Conservation (phyloP, 148 eudicot genomes). For the Arctostaphylos glauca region DNA sequence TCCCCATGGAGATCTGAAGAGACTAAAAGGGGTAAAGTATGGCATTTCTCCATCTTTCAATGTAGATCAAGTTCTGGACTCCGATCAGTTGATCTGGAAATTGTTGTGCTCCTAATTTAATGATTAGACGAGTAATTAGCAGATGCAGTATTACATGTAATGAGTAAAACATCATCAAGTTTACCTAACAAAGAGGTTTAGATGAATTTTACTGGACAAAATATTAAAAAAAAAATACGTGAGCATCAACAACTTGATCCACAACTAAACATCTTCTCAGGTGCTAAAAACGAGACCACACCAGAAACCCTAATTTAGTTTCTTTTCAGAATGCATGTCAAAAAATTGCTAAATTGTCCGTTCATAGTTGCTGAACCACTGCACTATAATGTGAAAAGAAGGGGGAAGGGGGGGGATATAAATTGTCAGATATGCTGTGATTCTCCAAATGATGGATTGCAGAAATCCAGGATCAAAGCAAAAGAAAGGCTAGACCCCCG, state of each 20-base stretch:
- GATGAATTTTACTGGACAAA: background rate
- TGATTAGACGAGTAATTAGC: too few species aligned
- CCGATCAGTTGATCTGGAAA: background rate
- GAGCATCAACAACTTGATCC: background rate
- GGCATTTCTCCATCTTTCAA: background rate
- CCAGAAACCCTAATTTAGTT: background rate
- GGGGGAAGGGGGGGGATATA: background rate
- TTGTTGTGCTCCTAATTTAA: too few species aligned
- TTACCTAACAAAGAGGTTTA: background rate
- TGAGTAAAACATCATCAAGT: too few species aligned
- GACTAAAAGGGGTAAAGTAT: background rate
- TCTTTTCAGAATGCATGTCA: background rate
- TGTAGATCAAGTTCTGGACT: background rate
- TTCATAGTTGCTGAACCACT: background rate
- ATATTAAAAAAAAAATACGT: background rate
- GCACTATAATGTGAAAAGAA: background rate
- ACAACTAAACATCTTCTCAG: background rate
- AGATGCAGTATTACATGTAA: too few species aligned
- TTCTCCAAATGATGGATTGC: background rate
- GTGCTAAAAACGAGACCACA: background rate
- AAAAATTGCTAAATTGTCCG: background rate
- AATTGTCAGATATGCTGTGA: background rate
- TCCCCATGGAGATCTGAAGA: background rate
- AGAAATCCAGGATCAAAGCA: background rate
- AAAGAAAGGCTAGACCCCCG: background rate